A percentile compares a stretch with the other conserved stretches of the same genome.
These are phyloP conservation scores for Naganishia antarctica DNA, from an alignment of 768 basidiomycete species.

Conservation along the genomic window DNA sequence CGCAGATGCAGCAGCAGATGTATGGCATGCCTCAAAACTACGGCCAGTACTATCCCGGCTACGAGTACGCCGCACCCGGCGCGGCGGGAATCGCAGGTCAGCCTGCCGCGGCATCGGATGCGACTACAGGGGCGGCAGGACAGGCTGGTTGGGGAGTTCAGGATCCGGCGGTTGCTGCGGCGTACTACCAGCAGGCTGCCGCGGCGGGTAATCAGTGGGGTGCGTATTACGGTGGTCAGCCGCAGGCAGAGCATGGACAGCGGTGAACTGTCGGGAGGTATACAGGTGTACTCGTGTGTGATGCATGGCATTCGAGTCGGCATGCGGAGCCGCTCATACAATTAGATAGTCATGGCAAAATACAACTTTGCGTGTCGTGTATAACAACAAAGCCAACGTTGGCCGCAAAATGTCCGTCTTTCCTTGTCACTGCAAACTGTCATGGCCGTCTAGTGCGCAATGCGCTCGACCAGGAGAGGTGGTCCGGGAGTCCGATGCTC, in stretches of 20 bases:
- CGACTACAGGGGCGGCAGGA: neutral
- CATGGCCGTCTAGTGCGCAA: neutral
- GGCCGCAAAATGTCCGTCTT: no score
- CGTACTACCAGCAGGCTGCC: constrained; percentile 25
- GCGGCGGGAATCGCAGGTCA: constrained; percentile 4
- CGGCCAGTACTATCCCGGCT: constrained; percentile 60
- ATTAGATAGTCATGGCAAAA: neutral
- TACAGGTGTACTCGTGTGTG: neutral
- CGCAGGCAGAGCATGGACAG: constrained; percentile 1
- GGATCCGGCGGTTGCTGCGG: constrained; percentile 10
- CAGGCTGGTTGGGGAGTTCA: constrained; percentile 5
- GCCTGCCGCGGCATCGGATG: neutral
- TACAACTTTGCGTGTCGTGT: neutral
- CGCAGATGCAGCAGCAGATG: constrained; percentile 60
- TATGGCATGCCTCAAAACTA: constrained; percentile 83
- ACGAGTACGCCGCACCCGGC: constrained; percentile 60
- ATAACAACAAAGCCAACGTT: neutral
- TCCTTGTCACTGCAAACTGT: neutral
- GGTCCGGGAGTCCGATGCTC: constrained; percentile 7
- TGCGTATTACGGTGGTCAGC: constrained; percentile 29
- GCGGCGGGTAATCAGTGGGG: constrained; percentile 29
- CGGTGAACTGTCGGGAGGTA: neutral
- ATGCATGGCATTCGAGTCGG: neutral
- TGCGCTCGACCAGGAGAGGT: neutral
- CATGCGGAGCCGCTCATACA: no score